phyloP scores from a whole-genome alignment of 2,329 filamentous ascomycete species.

The Bipolaris sorokiniana region DNA sequence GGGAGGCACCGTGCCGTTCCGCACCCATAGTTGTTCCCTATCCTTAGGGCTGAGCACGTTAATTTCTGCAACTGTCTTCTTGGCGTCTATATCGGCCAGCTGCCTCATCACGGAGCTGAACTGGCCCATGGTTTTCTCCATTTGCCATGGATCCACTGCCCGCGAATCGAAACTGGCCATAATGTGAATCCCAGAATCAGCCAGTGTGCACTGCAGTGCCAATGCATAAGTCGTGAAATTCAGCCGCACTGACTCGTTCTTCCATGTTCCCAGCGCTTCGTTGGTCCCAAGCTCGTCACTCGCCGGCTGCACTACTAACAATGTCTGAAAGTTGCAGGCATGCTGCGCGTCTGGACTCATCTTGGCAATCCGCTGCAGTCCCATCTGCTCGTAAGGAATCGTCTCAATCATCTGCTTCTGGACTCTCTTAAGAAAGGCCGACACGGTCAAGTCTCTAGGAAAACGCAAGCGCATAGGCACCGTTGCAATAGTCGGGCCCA shows the following conservation, averaged over 20 bases:
- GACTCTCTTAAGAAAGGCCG: conserved; percentile 12
- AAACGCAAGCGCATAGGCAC: conserved; percentile 40
- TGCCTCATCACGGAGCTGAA: conserved; percentile 23
- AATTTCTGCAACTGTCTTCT: background rate
- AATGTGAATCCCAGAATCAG: conserved; percentile 17
- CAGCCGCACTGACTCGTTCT: conserved; percentile 13
- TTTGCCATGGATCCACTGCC: conserved; percentile 9
- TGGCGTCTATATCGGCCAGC: background rate
- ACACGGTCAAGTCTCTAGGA: conserved; percentile 15
- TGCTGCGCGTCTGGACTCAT: background rate
- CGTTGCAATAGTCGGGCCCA: conserved; percentile 53
- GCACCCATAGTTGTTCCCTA: background rate
- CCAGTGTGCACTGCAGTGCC: background rate
- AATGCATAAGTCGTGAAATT: conserved; percentile 9
- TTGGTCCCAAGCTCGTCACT: background rate
- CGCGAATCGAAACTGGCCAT: conserved; percentile 20
- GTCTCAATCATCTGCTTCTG: conserved; percentile 25
- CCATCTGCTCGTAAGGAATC: conserved; percentile 42
- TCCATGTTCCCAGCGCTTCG: conserved; percentile 6
- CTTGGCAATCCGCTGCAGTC: conserved; percentile 38
- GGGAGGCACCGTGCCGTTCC: background rate
- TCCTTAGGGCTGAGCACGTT: background rate
- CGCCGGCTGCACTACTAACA: conserved; percentile 58
- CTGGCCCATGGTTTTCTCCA: conserved; percentile 15
- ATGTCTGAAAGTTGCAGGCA: conserved; percentile 55